These are phyloP conservation scores for Gonapodya prolifera DNA, from an alignment of 192 early-diverging fungal species.

Conservation along the genomic window DNA sequence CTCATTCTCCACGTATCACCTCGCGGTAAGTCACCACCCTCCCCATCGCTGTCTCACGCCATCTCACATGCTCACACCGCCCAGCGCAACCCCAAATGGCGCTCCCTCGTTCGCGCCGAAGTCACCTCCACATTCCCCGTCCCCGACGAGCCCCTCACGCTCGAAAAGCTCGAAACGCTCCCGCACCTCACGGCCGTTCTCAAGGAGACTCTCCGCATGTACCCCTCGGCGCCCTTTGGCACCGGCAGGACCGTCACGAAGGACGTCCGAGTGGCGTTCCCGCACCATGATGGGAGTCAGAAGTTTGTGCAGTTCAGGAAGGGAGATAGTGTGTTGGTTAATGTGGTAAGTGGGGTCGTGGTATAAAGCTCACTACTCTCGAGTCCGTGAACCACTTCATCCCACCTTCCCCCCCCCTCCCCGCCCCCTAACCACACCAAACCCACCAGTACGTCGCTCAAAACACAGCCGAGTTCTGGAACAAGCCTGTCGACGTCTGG, in stretches of 20 bases:
- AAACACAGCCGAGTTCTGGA: neutral
- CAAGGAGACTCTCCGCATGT: neutral
- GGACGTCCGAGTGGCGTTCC: neutral
- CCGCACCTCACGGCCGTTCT: neutral
- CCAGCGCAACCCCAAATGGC: neutral
- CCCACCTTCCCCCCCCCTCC: no score
- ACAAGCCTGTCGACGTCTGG: neutral
- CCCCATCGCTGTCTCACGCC: no score
- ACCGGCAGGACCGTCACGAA: neutral
- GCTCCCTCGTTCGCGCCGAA: neutral
- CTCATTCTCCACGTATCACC: neutral
- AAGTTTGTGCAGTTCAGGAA: neutral
- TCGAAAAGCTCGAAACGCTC: neutral
- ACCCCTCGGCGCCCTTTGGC: neutral
- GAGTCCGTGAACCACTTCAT: no score
- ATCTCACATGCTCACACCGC: no score
- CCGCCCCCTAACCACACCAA: no score
- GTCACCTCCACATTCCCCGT: neutral
- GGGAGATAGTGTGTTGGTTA: neutral
- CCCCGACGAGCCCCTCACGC: neutral
- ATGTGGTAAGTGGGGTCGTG: no score
- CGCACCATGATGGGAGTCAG: neutral
- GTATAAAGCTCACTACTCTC: no score
- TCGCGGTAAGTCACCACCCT: no score
- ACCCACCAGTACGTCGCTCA: neutral